Conservation (phyloP, 768 basidiomycete genomes). For the Trametes cingulata region DNA sequence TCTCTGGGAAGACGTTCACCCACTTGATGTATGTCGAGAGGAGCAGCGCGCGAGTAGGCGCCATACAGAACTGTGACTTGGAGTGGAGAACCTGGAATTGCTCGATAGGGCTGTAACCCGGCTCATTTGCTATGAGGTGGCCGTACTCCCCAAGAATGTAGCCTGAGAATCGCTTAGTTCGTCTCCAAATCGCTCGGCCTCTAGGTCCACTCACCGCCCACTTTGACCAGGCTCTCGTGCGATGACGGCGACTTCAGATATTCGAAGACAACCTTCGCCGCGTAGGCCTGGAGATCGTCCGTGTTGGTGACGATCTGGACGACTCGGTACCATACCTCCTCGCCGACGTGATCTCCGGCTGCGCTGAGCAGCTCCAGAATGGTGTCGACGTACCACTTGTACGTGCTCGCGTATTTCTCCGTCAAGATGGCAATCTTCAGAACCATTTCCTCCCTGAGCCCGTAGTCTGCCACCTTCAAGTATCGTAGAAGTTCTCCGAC, state of each 20-base stretch:
- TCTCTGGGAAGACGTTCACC: slow-evolving; percentile 99
- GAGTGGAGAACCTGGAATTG: slow-evolving; percentile 92
- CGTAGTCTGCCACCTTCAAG: slow-evolving; percentile 95
- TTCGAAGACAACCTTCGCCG: slow-evolving; percentile 88
- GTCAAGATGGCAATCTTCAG: slow-evolving; percentile 97
- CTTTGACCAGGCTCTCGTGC: slow-evolving; percentile 94
- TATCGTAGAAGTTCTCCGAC: slow-evolving; percentile 95
- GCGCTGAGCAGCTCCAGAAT: slow-evolving; percentile 94
- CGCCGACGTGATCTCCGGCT: slow-evolving; percentile 98
- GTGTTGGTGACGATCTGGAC: slow-evolving; percentile 99
- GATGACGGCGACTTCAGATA: slow-evolving; percentile 83
- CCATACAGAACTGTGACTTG: slow-evolving; percentile 93
- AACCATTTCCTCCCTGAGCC: slow-evolving; percentile 96
- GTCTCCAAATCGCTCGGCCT: not conserved
- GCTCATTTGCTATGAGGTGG: slow-evolving; percentile 94
- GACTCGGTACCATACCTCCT: slow-evolving; percentile 99
- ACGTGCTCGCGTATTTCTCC: slow-evolving; percentile 97
- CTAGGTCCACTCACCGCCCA: slow-evolving; percentile 65
- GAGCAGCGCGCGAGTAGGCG: slow-evolving; percentile 87
- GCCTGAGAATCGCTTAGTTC: slow-evolving; percentile 44
- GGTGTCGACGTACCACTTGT: slow-evolving; percentile 99
- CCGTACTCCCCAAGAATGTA: slow-evolving; percentile 99
- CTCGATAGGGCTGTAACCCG: slow-evolving; percentile 89
- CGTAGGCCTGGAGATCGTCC: slow-evolving; percentile 95
- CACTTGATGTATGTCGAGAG: slow-evolving; percentile 99